phyloP scores from a whole-genome alignment of 768 basidiomycete species.

The Tephrocybe sp. region DNA sequence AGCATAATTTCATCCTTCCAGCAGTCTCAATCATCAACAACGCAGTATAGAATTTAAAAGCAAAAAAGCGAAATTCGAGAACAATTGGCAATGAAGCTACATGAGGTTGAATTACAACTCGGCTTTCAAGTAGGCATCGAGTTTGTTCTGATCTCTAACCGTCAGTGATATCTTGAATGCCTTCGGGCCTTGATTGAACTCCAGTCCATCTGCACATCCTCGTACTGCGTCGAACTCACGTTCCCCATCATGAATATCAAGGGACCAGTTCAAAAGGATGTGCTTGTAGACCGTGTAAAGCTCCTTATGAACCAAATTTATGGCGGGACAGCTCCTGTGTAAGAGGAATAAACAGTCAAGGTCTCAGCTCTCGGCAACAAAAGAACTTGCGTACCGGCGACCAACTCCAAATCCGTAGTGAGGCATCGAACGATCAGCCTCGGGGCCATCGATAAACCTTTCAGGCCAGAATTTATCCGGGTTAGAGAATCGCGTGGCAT shows the following conservation, averaged over 20 bases:
- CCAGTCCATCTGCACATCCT: slow-evolving; percentile 7
- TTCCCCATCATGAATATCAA: slow-evolving; percentile 11
- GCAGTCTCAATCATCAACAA: no score
- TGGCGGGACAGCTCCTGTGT: slow-evolving; percentile 15
- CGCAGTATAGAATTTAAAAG: no score
- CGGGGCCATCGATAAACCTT: slow-evolving; percentile 15
- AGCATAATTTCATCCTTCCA: no score
- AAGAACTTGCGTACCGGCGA: slow-evolving; percentile 2
- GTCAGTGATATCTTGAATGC: slow-evolving; percentile 2
- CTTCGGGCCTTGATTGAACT: slow-evolving; percentile 13
- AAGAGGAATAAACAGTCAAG: neutral
- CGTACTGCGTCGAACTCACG: slow-evolving; percentile 10
- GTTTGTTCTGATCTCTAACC: slow-evolving; percentile 7
- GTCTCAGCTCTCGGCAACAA: no score
- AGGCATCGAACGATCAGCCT: slow-evolving; percentile 16
- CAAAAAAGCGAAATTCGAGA: no score
- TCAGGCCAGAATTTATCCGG: slow-evolving; percentile 17
- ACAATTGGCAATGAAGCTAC: no score
- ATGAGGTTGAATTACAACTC: no score
- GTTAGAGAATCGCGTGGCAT: slow-evolving; percentile 11
- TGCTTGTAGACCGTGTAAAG: slow-evolving; percentile 6
- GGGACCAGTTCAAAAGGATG: slow-evolving; percentile 6
- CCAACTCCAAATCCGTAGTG: slow-evolving; percentile 19
- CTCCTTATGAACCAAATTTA: slow-evolving; percentile 17
- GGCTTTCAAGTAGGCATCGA: slow-evolving; percentile 9